Conservation (phyloP, 139 green algal species). For the Chlamydomonas sp. region DNA sequence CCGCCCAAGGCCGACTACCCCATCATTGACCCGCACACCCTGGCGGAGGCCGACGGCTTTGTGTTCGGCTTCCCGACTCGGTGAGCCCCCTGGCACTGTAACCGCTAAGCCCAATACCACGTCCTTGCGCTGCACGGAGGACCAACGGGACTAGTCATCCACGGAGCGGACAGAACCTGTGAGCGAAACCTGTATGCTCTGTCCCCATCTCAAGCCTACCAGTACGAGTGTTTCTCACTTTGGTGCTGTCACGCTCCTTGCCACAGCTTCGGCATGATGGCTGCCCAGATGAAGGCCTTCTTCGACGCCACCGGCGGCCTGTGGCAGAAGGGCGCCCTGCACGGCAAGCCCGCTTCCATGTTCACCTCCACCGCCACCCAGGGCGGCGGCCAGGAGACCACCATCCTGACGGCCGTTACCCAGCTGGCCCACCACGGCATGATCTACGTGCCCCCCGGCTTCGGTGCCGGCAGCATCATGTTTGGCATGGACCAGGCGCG, state of each 20-base stretch:
- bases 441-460: slow-evolving; percentile 85
- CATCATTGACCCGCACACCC: slow-evolving; percentile 57
- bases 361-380: slow-evolving; percentile 70
- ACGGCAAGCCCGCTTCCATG: slow-evolving; percentile 74
- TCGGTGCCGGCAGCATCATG: slow-evolving; percentile 47
- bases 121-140: too few species aligned
- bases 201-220: too few species aligned
- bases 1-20: slow-evolving; percentile 73
- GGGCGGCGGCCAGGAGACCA: slow-evolving; percentile 85
- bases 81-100: not conserved
- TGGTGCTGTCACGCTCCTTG: not conserved
- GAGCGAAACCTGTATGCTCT: too few species aligned
- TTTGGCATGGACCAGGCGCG: slow-evolving; percentile 61
- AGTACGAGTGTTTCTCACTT: not conserved
- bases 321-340: slow-evolving; percentile 55
- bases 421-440: slow-evolving; percentile 89
- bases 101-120: too few species aligned
- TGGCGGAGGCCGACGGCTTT: slow-evolving; percentile 77
- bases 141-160: too few species aligned
- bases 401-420: slow-evolving; percentile 67
- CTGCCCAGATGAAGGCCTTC: slow-evolving; percentile 79
- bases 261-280: slow-evolving; percentile 77
- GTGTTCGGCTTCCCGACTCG: slow-evolving; percentile 86
- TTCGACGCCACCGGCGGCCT: slow-evolving; percentile 78
- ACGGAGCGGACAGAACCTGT: too few species aligned